Percentiles rank a stretch among this genome's conserved stretches.
Evolutionary conservation across 257 asterid species (phyloP).

Genomic region (Nyctanthes arbortristis): DNA sequence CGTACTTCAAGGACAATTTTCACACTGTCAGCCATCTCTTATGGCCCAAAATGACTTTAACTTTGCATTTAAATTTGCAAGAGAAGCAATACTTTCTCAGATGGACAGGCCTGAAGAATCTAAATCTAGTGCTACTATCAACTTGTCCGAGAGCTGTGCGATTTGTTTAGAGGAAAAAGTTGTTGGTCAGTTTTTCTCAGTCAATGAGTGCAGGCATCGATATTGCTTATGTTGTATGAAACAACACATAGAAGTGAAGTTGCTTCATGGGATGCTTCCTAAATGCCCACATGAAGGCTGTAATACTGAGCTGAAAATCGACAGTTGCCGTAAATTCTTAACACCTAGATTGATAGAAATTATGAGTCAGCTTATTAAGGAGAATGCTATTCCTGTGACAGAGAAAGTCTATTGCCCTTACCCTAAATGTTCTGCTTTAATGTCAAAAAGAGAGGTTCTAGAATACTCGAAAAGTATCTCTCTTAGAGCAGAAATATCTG

Average conservation of each 20-base stretch:
- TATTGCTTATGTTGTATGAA: conserved; percentile 87
- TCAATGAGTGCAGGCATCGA: conserved; percentile 69
- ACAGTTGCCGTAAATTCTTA: conserved; percentile 57
- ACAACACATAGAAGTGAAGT: conserved; percentile 81
- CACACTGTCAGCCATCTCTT: conserved; percentile 45
- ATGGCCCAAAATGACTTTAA: conserved; percentile 57
- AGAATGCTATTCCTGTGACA: conserved; percentile 59
- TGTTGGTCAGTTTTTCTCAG: conserved; percentile 44
- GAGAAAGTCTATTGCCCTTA: conserved; percentile 79
- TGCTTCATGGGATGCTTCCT: conserved; percentile 66
- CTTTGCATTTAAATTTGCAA: conserved; percentile 72
- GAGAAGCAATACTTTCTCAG: conserved; percentile 73
- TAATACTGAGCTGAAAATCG: conserved; percentile 39
- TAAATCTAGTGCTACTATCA: conserved; percentile 40
- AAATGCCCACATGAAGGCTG: conserved; percentile 69
- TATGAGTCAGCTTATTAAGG: conserved; percentile 58
- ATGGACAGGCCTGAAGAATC: conserved; percentile 39
- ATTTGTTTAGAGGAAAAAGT: conserved; percentile 72
- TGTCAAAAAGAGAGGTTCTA: conserved; percentile 58
- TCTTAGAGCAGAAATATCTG: conserved; percentile 29
- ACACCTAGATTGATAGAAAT: conserved; percentile 56
- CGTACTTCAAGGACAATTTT: conserved; percentile 47
- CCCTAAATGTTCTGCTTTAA: conserved; percentile 73
- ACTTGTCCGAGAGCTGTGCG: conserved; percentile 56
- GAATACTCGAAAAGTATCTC: conserved; percentile 34